A percentile compares a stretch with the other conserved stretches of the same genome.
Conservation (phyloP, 2,329 filamentous ascomycete species). For the Grosmannia clavigera region DNA sequence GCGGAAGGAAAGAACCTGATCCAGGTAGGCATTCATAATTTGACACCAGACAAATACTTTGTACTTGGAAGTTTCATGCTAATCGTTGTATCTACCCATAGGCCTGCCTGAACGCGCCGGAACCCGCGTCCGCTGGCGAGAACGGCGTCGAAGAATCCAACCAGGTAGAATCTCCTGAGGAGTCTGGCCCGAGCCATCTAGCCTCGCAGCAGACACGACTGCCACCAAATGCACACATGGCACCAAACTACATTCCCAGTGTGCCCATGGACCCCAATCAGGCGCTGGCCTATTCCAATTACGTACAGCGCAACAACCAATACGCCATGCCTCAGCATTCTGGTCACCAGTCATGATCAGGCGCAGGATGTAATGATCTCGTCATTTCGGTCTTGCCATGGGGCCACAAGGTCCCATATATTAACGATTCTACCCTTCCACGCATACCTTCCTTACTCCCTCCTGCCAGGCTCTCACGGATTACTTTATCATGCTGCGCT, state of each 20-base stretch:
- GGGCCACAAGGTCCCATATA: background rate
- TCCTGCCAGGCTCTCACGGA: constrained; percentile 9
- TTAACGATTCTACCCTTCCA: background rate
- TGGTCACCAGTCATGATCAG: constrained; percentile 59
- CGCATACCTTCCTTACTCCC: constrained; percentile 1
- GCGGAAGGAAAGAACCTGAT: constrained; percentile 98
- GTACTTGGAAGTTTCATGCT: constrained; percentile 15
- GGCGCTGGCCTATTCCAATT: constrained; percentile 72
- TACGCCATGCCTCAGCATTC: constrained; percentile 77
- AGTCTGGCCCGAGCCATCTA: constrained; percentile 64
- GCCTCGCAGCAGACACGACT: constrained; percentile 56
- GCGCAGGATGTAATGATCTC: background rate
- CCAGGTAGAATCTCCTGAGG: constrained; percentile 82
- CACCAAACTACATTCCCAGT: constrained; percentile 47
- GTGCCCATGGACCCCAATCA: constrained; percentile 65
- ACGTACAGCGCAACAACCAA: constrained; percentile 61
- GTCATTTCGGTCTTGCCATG: background rate
- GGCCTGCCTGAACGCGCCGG: constrained; percentile 94
- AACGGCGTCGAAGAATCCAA: constrained; percentile 67
- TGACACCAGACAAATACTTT: constrained; percentile 20
- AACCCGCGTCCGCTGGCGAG: constrained; percentile 70
- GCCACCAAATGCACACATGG: constrained; percentile 51
- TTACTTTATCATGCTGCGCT: constrained; percentile 21
- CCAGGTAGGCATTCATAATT: constrained; percentile 53
- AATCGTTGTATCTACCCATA: constrained; percentile 26